Evolutionary conservation across 2,329 filamentous ascomycete species (phyloP), one percentile per base, ranked within the genome.

Genomic region (Claviceps sp.): DNA sequence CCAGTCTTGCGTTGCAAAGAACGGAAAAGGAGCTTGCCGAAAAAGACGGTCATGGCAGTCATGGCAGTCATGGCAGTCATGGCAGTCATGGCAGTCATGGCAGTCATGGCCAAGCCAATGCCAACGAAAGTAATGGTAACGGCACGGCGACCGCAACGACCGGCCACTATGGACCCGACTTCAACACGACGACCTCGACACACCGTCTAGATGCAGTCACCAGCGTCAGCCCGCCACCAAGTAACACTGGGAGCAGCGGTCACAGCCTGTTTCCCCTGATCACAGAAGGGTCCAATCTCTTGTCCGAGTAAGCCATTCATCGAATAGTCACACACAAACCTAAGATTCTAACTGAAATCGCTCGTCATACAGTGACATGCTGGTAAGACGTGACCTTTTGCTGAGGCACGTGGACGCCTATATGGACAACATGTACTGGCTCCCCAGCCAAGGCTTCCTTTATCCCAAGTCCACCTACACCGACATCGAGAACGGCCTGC

Each of bases 401-500:
- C 48, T 66, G 37, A 61, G 59, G 18, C 68, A 72, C 53, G 58
- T 70, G 20, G 64, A 70, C 47, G 66, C 65, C 1, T 72, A 69
- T 53, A 68, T 72, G 52, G 61, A 67, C 26, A 58, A 66, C 40
- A 57, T 70, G 44, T 70, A 66, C 53, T 65, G 63, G 53, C 61
- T 70, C 24, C 70, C 68, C 5, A 68, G 66, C 51, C 62, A 70
- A 53, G 66, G 67, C 11, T 69, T 70, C 51, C 59, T 72, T 5
- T 67, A 71, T 44, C 66, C 62, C 2, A 59, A 58, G 5, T 64
- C 60, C 8, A 63, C 63, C 2, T 68, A 67, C 48, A 59, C 57
- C 26, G 61, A 68, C 34, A 64, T 71, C 16, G 60, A 70, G 56
- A 62, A 69, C 24, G 65, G 66, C 18, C 62, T 59, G 1, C 58